Percentiles rank a stretch among this genome's conserved stretches.
Evolutionary conservation across 257 asterid species (phyloP).

Genomic region (Prunella vulgaris): DNA sequence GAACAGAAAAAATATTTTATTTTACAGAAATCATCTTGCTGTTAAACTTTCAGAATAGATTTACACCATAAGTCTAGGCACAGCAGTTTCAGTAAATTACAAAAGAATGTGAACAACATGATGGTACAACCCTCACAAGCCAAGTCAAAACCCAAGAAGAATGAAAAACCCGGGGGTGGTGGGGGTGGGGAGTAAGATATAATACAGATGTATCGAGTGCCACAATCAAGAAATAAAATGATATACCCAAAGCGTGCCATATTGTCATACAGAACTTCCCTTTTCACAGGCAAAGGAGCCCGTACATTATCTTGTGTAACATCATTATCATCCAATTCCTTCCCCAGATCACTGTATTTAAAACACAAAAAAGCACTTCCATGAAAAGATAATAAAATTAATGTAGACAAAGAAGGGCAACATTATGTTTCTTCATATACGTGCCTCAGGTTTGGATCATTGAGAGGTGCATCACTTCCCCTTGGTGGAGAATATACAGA

Average conservation of each 20-base stretch:
- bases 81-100: background rate
- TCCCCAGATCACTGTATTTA: conserved; percentile 37
- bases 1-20: background rate
- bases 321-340: conserved; percentile 36
- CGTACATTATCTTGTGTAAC: conserved; percentile 52
- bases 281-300: conserved; percentile 84
- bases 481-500: conserved; percentile 34
- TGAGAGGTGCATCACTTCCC: conserved; percentile 40
- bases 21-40: background rate
- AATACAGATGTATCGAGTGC: background rate
- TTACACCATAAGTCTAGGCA: background rate
- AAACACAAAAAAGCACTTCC: conserved; percentile 2
- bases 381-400: conserved; percentile 3
- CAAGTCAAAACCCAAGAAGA: conserved; percentile 7
- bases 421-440: conserved; percentile 11
- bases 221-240: conserved; percentile 19
- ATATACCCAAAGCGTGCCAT: conserved; percentile 55
- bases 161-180: background rate
- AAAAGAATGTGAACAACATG: background rate
- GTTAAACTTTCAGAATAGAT: background rate
- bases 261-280: conserved; percentile 82
- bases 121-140: conserved; percentile 8
- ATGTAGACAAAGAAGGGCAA: conserved; percentile 9
- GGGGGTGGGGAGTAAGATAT: background rate
- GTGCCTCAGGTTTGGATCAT: conserved; percentile 54